These are phyloP conservation scores for Arthroderma sp. DNA, from an alignment of 2,329 filamentous ascomycete species.

Conservation along the genomic window DNA sequence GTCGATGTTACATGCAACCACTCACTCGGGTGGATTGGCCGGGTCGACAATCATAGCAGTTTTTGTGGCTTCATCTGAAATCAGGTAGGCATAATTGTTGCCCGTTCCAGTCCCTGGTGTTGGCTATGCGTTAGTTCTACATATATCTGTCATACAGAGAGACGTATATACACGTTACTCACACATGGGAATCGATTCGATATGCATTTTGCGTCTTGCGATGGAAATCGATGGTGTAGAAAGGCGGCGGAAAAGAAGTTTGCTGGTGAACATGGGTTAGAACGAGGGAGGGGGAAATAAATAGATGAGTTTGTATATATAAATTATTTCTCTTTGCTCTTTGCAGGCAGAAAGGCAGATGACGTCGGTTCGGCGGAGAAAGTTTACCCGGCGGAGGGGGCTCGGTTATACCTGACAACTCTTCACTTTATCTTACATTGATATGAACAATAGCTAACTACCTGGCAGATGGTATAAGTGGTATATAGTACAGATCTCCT, in stretches of 20 bases:
- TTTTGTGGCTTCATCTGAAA: constrained; percentile 37
- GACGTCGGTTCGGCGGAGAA: no score
- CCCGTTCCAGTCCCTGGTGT: constrained; percentile 15
- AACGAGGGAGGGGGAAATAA: not conserved
- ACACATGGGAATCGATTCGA: constrained; percentile 43
- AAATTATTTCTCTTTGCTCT: not conserved
- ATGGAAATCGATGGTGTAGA: constrained; percentile 1
- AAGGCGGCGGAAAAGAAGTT: constrained; percentile 1
- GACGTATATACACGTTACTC: constrained; percentile 13
- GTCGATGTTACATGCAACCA: constrained; percentile 2
- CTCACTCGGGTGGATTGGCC: constrained; percentile 38
- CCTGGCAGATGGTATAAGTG: no score
- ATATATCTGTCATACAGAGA: no score
- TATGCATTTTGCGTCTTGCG: constrained; percentile 31
- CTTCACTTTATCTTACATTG: no score
- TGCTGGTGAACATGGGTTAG: constrained; percentile 7
- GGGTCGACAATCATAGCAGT: constrained; percentile 40
- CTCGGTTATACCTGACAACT: no score
- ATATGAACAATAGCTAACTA: no score
- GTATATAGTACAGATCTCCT: no score
- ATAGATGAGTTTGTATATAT: not conserved
- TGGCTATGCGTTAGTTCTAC: no score
- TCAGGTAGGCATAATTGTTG: constrained; percentile 42
- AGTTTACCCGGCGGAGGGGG: no score
- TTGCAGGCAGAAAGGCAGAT: no score